Evolutionary conservation across 1,284 basidiomycete species (phyloP), one percentile per base, ranked within the genome.

Genomic region (Exobasidium cylindrosporum): DNA sequence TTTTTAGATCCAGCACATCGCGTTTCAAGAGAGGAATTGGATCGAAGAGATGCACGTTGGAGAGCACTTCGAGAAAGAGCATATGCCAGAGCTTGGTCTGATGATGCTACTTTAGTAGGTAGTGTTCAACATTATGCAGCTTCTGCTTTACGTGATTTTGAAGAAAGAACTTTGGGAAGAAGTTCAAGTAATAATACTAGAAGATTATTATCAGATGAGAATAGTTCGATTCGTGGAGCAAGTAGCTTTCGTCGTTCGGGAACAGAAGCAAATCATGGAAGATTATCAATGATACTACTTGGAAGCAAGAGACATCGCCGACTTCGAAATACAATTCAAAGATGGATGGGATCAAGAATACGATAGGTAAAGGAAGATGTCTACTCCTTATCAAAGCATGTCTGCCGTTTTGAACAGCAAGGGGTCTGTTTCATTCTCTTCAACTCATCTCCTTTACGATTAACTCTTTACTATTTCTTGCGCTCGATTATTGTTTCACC

Each of bases 71-170:
- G 73, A 31, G 70, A 72, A 29, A 65, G 67, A 7, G 72, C 69
- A 13, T 64, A 67, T 54, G 67, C 64, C 14, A 60, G 70, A 10
- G 40, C 64, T 26, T 73, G 72, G 69, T 68, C 69, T 26, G 72
- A 76, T 47, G 72, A 73, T 30, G 74, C 74, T 1, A 76, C 72
- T 28, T 60, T 76, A 5, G 68, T 75, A 14, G 65, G 65, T 10
- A 58, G 49, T 44, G 23, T 61, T 2, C 50, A 32, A 29, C 24
- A 44, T 17, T 45, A 45, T 43, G 56, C 56, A 6, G 56, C 56
- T 26, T 26, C 53, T 3, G n/a, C 47, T 2, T 4, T 50, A 24
- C 47, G 54, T 35, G 54, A 45, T 24, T 35, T 23, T 13, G 54
- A 35, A 55, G 54, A 45, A 14, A 5, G 43, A 35, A 45, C 32